phyloP scores from a whole-genome alignment of 441 rosid species.

The California macrophylla region DNA sequence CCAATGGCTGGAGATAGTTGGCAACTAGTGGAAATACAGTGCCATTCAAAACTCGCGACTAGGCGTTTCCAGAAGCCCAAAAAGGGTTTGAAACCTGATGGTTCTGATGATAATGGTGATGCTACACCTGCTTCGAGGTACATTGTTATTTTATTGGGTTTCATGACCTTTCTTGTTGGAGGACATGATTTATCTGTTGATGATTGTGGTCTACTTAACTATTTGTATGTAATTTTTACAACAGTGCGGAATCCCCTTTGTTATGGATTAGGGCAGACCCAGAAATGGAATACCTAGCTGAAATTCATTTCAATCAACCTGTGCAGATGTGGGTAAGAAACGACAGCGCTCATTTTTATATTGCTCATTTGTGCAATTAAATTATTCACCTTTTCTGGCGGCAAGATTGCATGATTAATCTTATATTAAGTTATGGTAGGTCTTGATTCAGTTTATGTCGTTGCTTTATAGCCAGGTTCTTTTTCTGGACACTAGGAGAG shows the following conservation, averaged over 20 bases:
- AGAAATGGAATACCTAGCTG: constrained; percentile 96
- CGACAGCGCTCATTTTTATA: background rate
- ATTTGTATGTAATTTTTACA: constrained; percentile 13
- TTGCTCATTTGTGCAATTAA: background rate
- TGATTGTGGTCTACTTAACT: background rate
- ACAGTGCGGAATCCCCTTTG: constrained; percentile 89
- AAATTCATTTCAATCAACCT: constrained; percentile 93
- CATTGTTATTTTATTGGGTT: constrained; percentile 16
- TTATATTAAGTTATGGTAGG: background rate
- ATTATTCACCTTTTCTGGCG: background rate
- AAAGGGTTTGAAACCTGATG: constrained; percentile 86
- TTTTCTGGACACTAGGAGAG: background rate
- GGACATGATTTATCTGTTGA: constrained; percentile 3
- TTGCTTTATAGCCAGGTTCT: background rate
- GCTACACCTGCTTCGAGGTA: constrained; percentile 54
- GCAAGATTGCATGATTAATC: background rate
- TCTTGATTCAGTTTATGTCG: background rate
- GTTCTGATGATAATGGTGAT: constrained; percentile 85
- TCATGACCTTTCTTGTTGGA: constrained; percentile 17
- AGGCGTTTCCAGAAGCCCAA: constrained; percentile 90
- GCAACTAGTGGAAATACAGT: constrained; percentile 93
- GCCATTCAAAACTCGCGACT: constrained; percentile 90
- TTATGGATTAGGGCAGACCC: constrained; percentile 97
- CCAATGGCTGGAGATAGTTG: constrained; percentile 91
- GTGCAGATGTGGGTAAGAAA: constrained; percentile 97